Base-by-base conservation (phyloP, 1,139 yeast species). In the Wickerhamomyces sp. region DNA sequence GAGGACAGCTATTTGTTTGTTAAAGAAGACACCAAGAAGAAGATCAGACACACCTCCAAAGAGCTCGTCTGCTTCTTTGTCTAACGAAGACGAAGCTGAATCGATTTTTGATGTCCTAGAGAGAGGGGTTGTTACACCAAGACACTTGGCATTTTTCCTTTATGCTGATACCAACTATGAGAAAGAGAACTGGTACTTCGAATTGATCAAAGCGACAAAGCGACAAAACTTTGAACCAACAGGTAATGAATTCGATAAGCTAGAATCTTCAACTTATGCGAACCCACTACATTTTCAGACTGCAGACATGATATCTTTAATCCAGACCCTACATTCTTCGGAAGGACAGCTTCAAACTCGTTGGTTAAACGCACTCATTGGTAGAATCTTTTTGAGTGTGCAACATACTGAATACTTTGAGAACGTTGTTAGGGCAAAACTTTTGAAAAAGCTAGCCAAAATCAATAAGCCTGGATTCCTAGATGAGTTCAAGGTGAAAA, bases 181-280 rank as follows among this genome's bases (percentile, higher is more conserved):
- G 40, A 91, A 93, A 60, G 99, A 91, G 63, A 96, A 90, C 61
- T 84, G 96, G 87, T 91, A 91, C 62, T 89, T 89, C 65, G 81
- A 88, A 2, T 69, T 91, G 46, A 73, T 91, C n/a, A 70, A 82
- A 47, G 93, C 94, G 1, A 79, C 94, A 0, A 84, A 84, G 52
- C 59, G 62, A 26, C 54, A 49, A 10, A 41, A 42, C 14, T 38
- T 37, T 27, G 45, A 9, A 23, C 45, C 40, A 32, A 41, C 52
- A 4, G 57, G 55, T 0, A 31, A 48, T 9, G 59, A 55, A n/a
- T 43, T 57, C 11, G 61, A 58, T 34, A 38, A 54, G 23, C 40
- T 65, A 29, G 73, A 75, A 41, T 81, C 90, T 4, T 58, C 70
- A 1, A 49, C 77, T 0, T 73, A 78, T 65, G 97, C 98, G 0